phyloP scores from a whole-genome alignment of 768 basidiomycete genomes.

The Lactifluus volemus region DNA sequence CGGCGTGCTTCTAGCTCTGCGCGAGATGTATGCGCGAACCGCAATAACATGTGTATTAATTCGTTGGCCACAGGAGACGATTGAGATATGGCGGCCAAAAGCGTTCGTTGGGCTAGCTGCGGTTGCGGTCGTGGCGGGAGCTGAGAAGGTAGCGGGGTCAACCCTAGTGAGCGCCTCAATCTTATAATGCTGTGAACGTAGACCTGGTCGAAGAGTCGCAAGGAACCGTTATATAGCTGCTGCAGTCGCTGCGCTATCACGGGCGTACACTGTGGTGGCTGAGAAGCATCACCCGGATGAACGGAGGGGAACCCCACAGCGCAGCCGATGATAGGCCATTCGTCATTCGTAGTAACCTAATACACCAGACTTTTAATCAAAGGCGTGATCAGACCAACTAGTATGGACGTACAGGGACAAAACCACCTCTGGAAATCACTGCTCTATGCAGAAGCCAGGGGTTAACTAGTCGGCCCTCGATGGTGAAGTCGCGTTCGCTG shows the following conservation, averaged over 20 bases:
- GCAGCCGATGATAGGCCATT: conserved; percentile 8
- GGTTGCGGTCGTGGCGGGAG: neutral
- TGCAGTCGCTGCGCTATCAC: neutral
- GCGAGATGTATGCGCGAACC: too few relatives aligned
- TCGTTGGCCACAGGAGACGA: too few relatives aligned
- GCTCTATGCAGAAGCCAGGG: conserved; percentile 5
- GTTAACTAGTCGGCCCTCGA: neutral
- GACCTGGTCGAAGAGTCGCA: neutral
- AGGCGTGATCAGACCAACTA: neutral
- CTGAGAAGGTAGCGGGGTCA: neutral
- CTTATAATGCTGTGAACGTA: neutral
- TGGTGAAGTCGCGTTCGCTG: neutral
- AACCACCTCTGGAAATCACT: conserved; percentile 2
- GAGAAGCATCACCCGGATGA: neutral
- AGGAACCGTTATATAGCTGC: conserved; percentile 3
- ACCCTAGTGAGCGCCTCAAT: neutral
- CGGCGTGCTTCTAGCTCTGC: too few relatives aligned
- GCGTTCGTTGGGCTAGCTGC: too few relatives aligned
- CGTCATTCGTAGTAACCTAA: conserved; percentile 4
- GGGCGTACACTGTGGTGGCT: conserved; percentile 1
- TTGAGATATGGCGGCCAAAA: too few relatives aligned
- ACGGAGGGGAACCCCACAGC: conserved; percentile 3
- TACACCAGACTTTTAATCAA: neutral
- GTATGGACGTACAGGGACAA: neutral
- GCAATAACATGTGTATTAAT: too few relatives aligned